Conservation (phyloP, 177 flowering plant species). For the Telopea speciosissima region DNA sequence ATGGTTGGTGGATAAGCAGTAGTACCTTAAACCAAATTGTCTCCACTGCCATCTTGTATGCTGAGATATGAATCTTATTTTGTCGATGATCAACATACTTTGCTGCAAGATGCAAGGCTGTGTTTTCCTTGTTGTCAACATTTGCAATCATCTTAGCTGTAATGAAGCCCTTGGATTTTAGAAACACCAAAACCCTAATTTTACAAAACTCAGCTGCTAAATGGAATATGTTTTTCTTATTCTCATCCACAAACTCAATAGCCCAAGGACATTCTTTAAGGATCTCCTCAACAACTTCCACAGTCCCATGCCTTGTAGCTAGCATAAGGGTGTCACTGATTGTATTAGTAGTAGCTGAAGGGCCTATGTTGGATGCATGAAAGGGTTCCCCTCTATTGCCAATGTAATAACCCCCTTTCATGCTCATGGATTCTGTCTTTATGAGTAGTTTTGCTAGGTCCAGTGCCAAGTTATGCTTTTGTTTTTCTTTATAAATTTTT, state of each 20-base stretch:
- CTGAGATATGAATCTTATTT: too few relatives aligned
- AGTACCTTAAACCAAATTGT: too few relatives aligned
- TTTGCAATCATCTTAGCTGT: not conserved
- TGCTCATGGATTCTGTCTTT: too few relatives aligned
- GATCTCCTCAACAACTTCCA: not conserved
- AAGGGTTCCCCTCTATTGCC: too few relatives aligned
- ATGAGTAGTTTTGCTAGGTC: not conserved
- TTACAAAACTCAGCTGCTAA: not conserved
- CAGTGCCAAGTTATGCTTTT: not conserved
- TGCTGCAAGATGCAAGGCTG: conserved; percentile 4
- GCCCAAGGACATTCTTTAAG: conserved; percentile 2
- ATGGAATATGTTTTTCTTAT: not conserved
- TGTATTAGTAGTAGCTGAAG: too few relatives aligned
- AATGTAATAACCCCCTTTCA: too few relatives aligned
- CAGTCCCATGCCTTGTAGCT: not conserved
- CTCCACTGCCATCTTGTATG: too few relatives aligned
- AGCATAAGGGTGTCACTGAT: not conserved
- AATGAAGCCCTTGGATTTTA: not conserved
- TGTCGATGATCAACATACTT: not conserved
- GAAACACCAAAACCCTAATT: not conserved
- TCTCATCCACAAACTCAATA: not conserved
- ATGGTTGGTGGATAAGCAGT: too few relatives aligned
- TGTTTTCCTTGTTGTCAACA: conserved; percentile 1
- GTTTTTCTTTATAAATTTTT: not conserved
- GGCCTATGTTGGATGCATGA: too few relatives aligned